phyloP scores from a whole-genome alignment of 2,329 filamentous ascomycete species.

The Aureobasidium sp. region DNA sequence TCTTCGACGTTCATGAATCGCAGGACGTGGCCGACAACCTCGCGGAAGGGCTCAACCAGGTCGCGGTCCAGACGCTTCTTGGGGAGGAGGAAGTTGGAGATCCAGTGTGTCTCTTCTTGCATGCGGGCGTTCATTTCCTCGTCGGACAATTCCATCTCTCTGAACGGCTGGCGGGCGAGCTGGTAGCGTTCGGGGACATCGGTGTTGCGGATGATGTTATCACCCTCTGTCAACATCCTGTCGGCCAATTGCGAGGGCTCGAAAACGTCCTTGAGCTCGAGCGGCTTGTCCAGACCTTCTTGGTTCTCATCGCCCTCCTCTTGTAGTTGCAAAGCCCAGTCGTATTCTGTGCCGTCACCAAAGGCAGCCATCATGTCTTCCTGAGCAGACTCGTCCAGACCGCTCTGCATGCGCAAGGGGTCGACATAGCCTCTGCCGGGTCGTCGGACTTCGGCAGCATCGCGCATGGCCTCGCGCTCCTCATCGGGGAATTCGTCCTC shows the following conservation, averaged over 20 bases:
- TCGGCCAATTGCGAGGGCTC: constrained; percentile 92
- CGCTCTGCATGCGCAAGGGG: constrained; percentile 54
- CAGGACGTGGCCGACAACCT: constrained; percentile 81
- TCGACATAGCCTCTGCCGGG: constrained; percentile 61
- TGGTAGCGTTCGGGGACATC: constrained; percentile 95
- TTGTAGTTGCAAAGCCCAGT: constrained; percentile 85
- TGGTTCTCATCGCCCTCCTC: constrained; percentile 73
- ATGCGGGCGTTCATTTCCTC: constrained; percentile 57
- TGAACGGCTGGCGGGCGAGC: constrained; percentile 80
- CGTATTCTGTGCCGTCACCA: constrained; percentile 89
- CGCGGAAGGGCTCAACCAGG: constrained; percentile 72
- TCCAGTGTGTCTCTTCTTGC: constrained; percentile 85
- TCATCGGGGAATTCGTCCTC: constrained; percentile 89
- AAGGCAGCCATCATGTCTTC: constrained; percentile 97
- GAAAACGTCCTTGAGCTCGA: constrained; percentile 96
- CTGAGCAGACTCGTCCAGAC: constrained; percentile 82
- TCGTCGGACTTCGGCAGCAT: constrained; percentile 81
- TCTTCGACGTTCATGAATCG: constrained; percentile 93
- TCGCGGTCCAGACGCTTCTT: constrained; percentile 66
- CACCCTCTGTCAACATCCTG: constrained; percentile 89
- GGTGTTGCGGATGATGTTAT: constrained; percentile 78
- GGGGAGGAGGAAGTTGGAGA: constrained; percentile 79
- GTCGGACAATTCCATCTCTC: constrained; percentile 61
- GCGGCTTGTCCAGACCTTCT: constrained; percentile 67
- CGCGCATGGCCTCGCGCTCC: constrained; percentile 63